Evolutionary conservation across 1,284 basidiomycete genomes (phyloP), one percentile per base, ranked within the genome.

Genomic region (Volvariella volvacea): DNA sequence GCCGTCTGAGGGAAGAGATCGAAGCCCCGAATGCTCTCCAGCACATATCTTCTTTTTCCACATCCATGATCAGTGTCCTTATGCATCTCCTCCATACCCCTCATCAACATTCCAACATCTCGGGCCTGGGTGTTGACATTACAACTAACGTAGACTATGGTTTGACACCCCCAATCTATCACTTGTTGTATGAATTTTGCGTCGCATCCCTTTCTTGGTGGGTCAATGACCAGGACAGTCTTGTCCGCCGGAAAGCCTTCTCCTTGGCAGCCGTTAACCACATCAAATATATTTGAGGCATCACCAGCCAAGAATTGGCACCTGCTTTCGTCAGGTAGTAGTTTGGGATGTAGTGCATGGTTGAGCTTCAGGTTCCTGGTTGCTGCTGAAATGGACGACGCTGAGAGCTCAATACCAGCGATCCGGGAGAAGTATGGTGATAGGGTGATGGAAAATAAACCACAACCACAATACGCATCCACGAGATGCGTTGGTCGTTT

Each of bases 1-100:
- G 89, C 83, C n/a, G 91, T 93, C 69, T 95, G 91, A 7, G 92
- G 91, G 68, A 96, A 96, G 41, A 96, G 62, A 67, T 96, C 92
- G 52, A 94, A 90, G 16, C 92, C 92, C 50, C 88, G 66, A 53
- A 95, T 56, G 57, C 80, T 88, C 65, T 92, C 86, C 53, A 95
- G 55, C 45, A 73, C 70, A 62, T 90, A 92, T 55, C 62, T 67
- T 54, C 55, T 59, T 39, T 71, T 44, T 39, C 41, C 47, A 39
- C 28, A 42, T 16, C 41, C 36, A 32, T 48, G 37, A 28, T 12
- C 25, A 28, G 6, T 28, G 12, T 6, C 45, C 15, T 30, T 32
- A 28, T 15, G 73, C 33, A 62, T 60, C 38, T 60, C 63, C 41
- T 64, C 62, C n/a, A 15, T 36, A 28, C 63, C 58, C 49, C 68